Conservation (phyloP, 306 rosid species). For the Amphicarpaea edgeworthii region DNA sequence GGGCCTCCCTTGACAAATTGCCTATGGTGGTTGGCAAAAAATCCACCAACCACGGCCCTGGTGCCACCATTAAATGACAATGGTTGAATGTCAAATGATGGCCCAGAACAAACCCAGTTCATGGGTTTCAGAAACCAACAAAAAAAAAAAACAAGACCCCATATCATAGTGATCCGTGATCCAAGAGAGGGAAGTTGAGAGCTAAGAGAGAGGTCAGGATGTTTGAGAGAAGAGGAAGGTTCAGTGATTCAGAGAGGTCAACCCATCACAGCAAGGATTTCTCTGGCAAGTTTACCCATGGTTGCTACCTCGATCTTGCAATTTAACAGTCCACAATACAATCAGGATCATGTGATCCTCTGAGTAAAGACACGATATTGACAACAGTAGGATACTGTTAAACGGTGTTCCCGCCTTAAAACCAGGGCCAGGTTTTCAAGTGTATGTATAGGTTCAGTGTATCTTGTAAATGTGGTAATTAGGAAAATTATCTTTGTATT, state of each 20-base stretch:
- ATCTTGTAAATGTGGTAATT: not conserved
- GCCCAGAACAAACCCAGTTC: slow-evolving; percentile 1
- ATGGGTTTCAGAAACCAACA: not conserved
- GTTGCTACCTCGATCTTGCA: not conserved
- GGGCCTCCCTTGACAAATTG: too few relatives aligned
- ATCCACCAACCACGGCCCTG: too few relatives aligned
- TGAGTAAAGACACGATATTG: not conserved
- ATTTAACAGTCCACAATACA: not conserved
- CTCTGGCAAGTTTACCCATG: not conserved
- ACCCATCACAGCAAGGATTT: not conserved
- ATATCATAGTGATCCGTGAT: not conserved
- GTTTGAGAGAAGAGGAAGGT: not conserved
- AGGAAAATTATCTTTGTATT: too few relatives aligned
- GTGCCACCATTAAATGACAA: too few relatives aligned
- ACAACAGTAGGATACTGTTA: not conserved
- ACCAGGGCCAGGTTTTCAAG: not conserved
- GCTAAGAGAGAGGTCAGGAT: not conserved
- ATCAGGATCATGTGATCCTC: not conserved
- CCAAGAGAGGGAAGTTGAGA: not conserved
- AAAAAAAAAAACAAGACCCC: not conserved
- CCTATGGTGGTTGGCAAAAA: too few relatives aligned
- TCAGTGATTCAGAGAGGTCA: not conserved
- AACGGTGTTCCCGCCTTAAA: not conserved
- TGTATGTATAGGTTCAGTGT: too few relatives aligned
- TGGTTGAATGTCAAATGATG: not conserved